phyloP scores from a whole-genome alignment of 768 basidiomycete species.

The Leccinum ochraceum region DNA sequence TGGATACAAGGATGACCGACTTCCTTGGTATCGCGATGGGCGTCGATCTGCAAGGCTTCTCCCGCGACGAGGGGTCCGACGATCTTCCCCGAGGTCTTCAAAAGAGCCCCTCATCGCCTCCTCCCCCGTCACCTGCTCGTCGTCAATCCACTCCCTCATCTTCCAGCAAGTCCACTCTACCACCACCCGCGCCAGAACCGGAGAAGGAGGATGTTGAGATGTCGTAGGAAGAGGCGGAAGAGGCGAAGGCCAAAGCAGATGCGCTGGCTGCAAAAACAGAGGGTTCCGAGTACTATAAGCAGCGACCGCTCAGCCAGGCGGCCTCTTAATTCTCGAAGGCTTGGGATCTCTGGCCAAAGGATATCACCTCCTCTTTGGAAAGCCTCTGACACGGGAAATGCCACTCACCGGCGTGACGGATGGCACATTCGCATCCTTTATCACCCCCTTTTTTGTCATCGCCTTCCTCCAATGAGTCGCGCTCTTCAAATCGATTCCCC shows the following conservation, averaged over 20 bases:
- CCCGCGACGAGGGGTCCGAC: conserved; percentile 80
- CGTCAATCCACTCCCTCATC: conserved; percentile 40
- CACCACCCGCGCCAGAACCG: conserved; percentile 38
- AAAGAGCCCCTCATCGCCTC: conserved; percentile 25
- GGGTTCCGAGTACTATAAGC: conserved; percentile 84
- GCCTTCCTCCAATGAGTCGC: no score
- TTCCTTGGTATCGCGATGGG: conserved; percentile 93
- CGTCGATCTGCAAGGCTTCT: conserved; percentile 86
- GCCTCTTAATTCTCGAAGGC: conserved; percentile 77
- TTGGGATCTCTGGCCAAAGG: conserved; percentile 94
- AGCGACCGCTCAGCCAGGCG: conserved; percentile 80
- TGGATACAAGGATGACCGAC: conserved; percentile 90
- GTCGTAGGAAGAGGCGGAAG: conserved; percentile 64
- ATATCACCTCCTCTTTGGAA: conserved; percentile 72
- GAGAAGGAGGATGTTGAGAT: conserved; percentile 61
- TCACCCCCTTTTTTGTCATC: no score
- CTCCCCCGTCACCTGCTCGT: conserved; percentile 29
- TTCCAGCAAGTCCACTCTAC: conserved; percentile 40
- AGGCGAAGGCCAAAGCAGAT: conserved; percentile 71
- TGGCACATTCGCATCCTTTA: no score
- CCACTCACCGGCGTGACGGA: no score
- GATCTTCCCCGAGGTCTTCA: conserved; percentile 67
- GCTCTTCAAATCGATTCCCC: no score
- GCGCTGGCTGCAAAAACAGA: conserved; percentile 80
- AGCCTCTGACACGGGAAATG: no score